phyloP scores from a whole-genome alignment of 257 asterid species.

The Striga asiatica region DNA sequence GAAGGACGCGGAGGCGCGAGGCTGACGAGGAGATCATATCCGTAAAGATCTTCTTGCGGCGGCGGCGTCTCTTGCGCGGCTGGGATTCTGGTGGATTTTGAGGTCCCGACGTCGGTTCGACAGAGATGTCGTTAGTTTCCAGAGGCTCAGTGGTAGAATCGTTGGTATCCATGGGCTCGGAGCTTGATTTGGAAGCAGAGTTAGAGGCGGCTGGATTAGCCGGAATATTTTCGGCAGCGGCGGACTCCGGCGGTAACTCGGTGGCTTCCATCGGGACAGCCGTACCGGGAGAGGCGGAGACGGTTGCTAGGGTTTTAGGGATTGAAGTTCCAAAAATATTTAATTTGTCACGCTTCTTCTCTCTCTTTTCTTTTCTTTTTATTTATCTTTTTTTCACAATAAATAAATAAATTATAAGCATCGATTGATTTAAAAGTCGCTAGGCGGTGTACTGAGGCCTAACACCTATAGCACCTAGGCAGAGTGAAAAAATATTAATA shows the following conservation, averaged over 20 bases:
- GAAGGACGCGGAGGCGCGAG: constrained; percentile 70
- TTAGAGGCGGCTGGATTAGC: constrained; percentile 20
- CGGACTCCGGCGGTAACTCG: constrained; percentile 23
- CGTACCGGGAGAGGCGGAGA: background rate
- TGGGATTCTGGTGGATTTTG: constrained; percentile 24
- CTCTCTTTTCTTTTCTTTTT: no score
- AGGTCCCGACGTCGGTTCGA: constrained; percentile 16
- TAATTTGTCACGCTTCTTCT: no score
- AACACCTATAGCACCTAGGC: no score
- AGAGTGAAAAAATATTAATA: no score
- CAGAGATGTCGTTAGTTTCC: constrained; percentile 16
- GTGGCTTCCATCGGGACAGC: constrained; percentile 33
- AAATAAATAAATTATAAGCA: no score
- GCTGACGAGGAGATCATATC: constrained; percentile 71
- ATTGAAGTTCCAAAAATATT: no score
- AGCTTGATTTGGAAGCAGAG: constrained; percentile 13
- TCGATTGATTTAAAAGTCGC: no score
- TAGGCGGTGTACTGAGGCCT: no score
- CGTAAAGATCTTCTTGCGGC: constrained; percentile 79
- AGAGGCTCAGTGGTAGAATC: constrained; percentile 17
- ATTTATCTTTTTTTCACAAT: no score
- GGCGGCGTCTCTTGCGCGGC: constrained; percentile 69
- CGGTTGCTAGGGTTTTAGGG: constrained; percentile 13
- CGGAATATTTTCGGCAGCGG: constrained; percentile 5
- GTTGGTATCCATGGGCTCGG: constrained; percentile 20